Percentiles rank a stretch among this genome's conserved stretches.
phyloP scores from a whole-genome alignment of 148 eudicot species.

The Talinum fruticosum region DNA sequence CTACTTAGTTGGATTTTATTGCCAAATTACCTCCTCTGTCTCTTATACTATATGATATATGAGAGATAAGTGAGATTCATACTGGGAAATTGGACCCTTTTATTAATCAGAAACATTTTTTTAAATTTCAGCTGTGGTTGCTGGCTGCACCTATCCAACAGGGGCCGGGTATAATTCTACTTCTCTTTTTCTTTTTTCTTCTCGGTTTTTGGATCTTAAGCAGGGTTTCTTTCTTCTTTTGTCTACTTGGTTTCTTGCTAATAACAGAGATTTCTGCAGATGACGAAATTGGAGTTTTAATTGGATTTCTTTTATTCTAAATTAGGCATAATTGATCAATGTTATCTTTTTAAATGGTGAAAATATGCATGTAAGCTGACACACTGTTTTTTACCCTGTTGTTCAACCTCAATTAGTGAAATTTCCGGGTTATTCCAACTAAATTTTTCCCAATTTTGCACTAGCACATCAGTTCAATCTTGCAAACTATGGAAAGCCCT shows the following conservation, averaged over 20 bases:
- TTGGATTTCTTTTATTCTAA: not conserved
- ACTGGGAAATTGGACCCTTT: not conserved
- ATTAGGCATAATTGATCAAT: not conserved
- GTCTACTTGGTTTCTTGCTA: not conserved
- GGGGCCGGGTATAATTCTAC: constrained; percentile 33
- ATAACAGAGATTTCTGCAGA: not conserved
- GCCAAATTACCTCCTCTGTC: too few relatives aligned
- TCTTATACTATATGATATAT: too few relatives aligned
- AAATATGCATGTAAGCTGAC: too few relatives aligned
- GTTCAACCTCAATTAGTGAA: not conserved
- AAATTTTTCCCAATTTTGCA: too few relatives aligned
- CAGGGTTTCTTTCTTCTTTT: not conserved
- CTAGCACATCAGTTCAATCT: not conserved
- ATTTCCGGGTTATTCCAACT: not conserved
- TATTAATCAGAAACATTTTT: not conserved
- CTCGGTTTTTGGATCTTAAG: not conserved
- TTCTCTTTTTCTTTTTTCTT: not conserved
- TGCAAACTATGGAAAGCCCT: not conserved
- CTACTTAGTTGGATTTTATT: too few relatives aligned
- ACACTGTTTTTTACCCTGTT: not conserved
- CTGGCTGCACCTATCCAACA: constrained; percentile 52
- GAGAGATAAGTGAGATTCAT: too few relatives aligned
- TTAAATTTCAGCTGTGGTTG: constrained; percentile 42
- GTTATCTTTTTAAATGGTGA: not conserved
- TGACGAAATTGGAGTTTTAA: not conserved